A percentile compares a stretch with the other conserved stretches of the same genome.
phyloP scores from a whole-genome alignment of 345 rosid genomes.

The Eucalyptus sideroxylon region DNA sequence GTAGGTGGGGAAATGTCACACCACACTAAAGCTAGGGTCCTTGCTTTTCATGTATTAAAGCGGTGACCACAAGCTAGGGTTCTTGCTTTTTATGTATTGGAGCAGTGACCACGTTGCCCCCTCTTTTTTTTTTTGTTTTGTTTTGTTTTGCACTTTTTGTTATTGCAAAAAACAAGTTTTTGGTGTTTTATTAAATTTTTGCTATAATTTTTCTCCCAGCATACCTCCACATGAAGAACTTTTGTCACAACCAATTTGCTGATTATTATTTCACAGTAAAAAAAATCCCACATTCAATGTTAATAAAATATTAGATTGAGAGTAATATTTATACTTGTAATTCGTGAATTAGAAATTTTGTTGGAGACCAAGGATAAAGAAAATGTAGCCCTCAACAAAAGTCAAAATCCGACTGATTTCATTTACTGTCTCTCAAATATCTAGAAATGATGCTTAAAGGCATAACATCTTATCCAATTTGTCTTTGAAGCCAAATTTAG shows the following conservation, averaged over 20 bases:
- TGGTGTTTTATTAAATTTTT: not conserved
- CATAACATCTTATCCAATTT: not conserved
- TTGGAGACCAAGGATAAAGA: not conserved
- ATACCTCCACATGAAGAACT: not conserved
- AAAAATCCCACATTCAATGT: not conserved
- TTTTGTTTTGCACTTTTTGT: not conserved
- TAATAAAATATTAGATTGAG: not conserved
- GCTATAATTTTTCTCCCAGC: rapidly evolving
- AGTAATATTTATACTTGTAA: not conserved
- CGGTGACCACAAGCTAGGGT: not conserved
- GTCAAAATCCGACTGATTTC: not conserved
- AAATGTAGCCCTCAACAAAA: not conserved
- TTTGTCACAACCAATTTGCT: not conserved
- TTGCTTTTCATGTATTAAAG: not conserved
- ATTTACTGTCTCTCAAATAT: not conserved
- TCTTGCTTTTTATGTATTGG: not conserved
- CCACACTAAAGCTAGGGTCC: not conserved
- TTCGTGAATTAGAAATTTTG: not conserved
- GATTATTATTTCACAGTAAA: rapidly evolving
- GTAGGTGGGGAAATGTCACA: not conserved
- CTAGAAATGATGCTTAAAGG: not conserved
- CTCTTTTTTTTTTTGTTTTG: no score
- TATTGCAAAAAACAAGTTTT: not conserved
- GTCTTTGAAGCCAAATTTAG: not conserved
- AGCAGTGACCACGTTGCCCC: not conserved